Evolutionary conservation across 2,329 filamentous ascomycete species (phyloP).

Genomic region (Phialocephala sp.): DNA sequence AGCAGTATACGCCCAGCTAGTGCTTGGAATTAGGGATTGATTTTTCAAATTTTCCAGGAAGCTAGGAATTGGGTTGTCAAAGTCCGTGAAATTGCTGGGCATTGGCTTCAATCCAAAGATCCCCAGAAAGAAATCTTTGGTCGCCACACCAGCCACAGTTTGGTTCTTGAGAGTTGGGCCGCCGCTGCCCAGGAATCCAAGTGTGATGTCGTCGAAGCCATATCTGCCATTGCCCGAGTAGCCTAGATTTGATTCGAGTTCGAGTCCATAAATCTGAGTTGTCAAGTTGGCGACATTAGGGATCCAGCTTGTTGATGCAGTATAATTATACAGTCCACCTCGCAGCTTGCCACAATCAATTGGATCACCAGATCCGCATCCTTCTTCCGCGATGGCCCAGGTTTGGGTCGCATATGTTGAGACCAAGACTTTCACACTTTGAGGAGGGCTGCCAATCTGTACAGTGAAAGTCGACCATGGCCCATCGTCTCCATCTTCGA

Average conservation of each 20-base stretch:
- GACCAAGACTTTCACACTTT: conserved; percentile 59
- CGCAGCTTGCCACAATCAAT: conserved; percentile 57
- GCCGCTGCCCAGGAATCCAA: conserved; percentile 24
- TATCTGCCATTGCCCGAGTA: conserved; percentile 27
- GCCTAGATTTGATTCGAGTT: conserved; percentile 24
- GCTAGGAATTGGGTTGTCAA: conserved; percentile 44
- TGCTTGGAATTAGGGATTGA: conserved; percentile 45
- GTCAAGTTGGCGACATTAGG: conserved; percentile 43
- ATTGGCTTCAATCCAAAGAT: conserved; percentile 47
- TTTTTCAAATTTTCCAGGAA: conserved; percentile 46
- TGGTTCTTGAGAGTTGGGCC: conserved; percentile 36
- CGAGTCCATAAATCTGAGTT: conserved; percentile 41
- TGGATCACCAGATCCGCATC: conserved; percentile 53
- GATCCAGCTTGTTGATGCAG: conserved; percentile 60
- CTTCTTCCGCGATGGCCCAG: conserved; percentile 65
- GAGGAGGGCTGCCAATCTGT: conserved; percentile 57
- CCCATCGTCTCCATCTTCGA: conserved; percentile 66
- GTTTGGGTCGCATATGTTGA: conserved; percentile 73
- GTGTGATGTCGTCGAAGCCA: conserved; percentile 30
- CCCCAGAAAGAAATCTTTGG: conserved; percentile 40
- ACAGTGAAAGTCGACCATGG: conserved; percentile 74
- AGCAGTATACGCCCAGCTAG: conserved; percentile 49
- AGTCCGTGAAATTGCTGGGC: conserved; percentile 45
- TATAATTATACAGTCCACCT: conserved; percentile 62
- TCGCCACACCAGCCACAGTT: conserved; percentile 25